Conservation (phyloP, 345 rosid genomes). For the Rhodamnia argentea region DNA sequence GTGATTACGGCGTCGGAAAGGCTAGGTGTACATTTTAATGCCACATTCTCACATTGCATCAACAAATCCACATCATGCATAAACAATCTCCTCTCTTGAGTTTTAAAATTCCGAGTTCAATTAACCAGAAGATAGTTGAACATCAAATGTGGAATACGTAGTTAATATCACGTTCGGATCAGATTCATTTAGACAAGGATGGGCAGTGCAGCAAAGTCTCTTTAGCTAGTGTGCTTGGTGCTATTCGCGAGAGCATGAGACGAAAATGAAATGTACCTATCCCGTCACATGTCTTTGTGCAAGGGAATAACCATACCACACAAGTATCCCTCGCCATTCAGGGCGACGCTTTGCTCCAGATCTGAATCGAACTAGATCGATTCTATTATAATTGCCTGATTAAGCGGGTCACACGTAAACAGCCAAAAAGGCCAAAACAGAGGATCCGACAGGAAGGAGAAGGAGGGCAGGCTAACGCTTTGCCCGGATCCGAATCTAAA, state of each 20-base stretch:
- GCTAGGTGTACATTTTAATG: not conserved
- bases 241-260: not conserved
- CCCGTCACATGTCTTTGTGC: not conserved
- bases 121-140: not conserved
- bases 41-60: not conserved
- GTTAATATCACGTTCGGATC: not conserved
- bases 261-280: not conserved
- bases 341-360: not conserved
- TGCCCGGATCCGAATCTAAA: too few relatives aligned
- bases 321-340: not conserved
- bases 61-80: not conserved
- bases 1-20: not conserved
- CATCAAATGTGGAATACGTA: not conserved
- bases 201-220: not conserved
- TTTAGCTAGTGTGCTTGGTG: not conserved
- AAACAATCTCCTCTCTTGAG: not conserved
- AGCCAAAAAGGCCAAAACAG: too few relatives aligned
- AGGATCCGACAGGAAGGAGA: too few relatives aligned
- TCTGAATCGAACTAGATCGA: not conserved
- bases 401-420: too few relatives aligned
- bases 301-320: not conserved
- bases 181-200: not conserved
- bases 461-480: too few relatives aligned
- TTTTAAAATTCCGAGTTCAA: not conserved
- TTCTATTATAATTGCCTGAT: not conserved